Percentiles rank a stretch among this genome's conserved stretches.
phyloP scores from a whole-genome alignment of 2,329 filamentous ascomycete genomes.

The Cladosporium austrohemisphaericum region DNA sequence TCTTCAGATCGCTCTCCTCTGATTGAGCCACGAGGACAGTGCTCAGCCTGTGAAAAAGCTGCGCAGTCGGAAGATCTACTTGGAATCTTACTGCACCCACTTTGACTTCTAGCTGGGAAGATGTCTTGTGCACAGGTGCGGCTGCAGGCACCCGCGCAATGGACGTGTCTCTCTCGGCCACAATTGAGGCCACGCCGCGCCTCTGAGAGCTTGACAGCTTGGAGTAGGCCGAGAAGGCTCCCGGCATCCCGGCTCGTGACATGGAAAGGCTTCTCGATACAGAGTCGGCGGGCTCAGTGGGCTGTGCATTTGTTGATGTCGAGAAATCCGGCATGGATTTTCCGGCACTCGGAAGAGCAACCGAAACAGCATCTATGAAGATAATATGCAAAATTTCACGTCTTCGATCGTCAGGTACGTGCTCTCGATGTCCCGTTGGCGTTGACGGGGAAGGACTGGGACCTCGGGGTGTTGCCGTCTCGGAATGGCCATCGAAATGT shows the following conservation, averaged over 20 bases:
- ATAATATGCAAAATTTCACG: not conserved
- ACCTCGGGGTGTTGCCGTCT: conserved; percentile 27
- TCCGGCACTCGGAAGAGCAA: not conserved
- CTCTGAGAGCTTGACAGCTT: conserved; percentile 37
- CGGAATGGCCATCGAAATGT: conserved; percentile 16
- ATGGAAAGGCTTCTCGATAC: not conserved
- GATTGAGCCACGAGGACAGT: not conserved
- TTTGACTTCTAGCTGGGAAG: conserved; percentile 16
- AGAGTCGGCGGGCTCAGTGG: not conserved
- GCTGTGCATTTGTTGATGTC: not conserved
- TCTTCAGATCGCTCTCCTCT: not conserved
- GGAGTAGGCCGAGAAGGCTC: conserved; percentile 47
- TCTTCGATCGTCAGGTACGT: no score
- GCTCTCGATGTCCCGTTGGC: not conserved
- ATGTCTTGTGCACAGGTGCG: not conserved
- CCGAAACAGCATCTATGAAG: not conserved
- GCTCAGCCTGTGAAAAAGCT: conserved; percentile 19
- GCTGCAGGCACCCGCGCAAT: not conserved
- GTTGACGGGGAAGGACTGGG: not conserved
- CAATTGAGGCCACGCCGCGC: conserved; percentile 15
- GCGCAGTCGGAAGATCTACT: conserved; percentile 22
- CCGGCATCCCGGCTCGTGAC: conserved; percentile 36
- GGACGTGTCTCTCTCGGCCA: not conserved
- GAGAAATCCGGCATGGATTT: not conserved
- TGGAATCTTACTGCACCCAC: conserved; percentile 20